Evolutionary conservation across 1,284 basidiomycete genomes (phyloP), one percentile per base, ranked within the genome.

Genomic region (Cutaneotrichosporon cavernicola): DNA sequence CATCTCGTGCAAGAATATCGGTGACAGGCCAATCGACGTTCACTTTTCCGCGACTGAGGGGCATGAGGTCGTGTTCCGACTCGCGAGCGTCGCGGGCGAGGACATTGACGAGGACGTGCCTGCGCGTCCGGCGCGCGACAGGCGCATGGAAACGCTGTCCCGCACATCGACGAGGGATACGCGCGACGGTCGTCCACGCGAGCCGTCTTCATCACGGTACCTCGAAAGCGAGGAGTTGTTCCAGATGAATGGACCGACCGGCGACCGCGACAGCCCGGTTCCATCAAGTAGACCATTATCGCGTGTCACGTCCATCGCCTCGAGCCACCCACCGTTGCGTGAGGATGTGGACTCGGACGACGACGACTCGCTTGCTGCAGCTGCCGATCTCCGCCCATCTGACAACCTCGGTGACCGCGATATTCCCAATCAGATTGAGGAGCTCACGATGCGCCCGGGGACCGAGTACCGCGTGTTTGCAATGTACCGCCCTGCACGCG

Each of bases 401-500:
- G 64, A 62, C 38, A 66, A 63, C 63, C 59, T 64, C 11, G 67
- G 67, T 52, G 69, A 70, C 47, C 58, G 64, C 64, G 70, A 69
- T 36, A 76, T 76, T 31, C 76, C 77, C 36, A 78, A 78, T 58
- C 81, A 82, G 64, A 77, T 84, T 21, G 83, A 84, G 66, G 82
- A 83, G 68, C 72, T 83, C n/a, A 76, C 82, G 26, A 78, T 83
- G 68, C 73, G 81, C 7, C 83, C 83, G 2, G 83, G 83, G 11
- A 81, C 79, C 18, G 82, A 83, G 67, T 82, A 83, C 65, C 75
- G 83, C n/a, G 75, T 84, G 13, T 78, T 82, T 46, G 81, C 83
- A 7, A 78, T 82, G 18, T 82, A 82, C 69, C 79, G 81, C 1
- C 82, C 83, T 0, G 68, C 73, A 22, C 70, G 78, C 2, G 79